phyloP scores from a whole-genome alignment of 371 early-diverging fungal genomes.

The Vittaforma corneae region DNA sequence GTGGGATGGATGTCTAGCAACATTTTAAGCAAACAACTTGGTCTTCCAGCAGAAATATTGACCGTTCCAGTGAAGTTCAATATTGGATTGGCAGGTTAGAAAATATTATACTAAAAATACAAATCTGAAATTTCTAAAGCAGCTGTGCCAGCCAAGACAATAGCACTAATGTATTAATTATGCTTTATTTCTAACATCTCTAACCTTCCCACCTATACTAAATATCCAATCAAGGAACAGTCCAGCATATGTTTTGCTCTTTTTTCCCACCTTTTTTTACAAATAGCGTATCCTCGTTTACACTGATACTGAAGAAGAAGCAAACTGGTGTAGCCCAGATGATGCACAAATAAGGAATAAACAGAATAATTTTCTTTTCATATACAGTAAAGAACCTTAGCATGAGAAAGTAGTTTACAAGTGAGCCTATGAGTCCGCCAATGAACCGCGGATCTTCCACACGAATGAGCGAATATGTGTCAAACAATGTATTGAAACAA shows the following conservation, averaged over 20 bases:
- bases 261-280: conserved; percentile 16
- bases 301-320: conserved; percentile 58
- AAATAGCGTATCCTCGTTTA: conserved; percentile 54
- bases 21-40: too few species aligned
- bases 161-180: too few species aligned
- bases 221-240: conserved; percentile 9
- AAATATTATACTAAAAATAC: too few species aligned
- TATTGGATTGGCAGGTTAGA: too few species aligned
- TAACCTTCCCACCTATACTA: conserved; percentile 9
- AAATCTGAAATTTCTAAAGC: too few species aligned
- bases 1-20: too few species aligned
- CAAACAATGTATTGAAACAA: conserved; percentile 52
- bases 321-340: conserved; percentile 58
- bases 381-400: conserved; percentile 38
- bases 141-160: too few species aligned
- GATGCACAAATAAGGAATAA: conserved; percentile 52
- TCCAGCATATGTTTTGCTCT: conserved; percentile 17
- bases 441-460: conserved; percentile 54
- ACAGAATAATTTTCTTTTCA: conserved; percentile 33
- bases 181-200: background rate
- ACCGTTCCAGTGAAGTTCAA: too few species aligned
- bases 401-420: conserved; percentile 58
- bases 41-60: too few species aligned
- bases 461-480: conserved; percentile 54
- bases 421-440: conserved; percentile 49